Evolutionary conservation across 352 stramenopile species (phyloP), one percentile per base, ranked within the genome.

Genomic region (Sclerospora graminicola): DNA sequence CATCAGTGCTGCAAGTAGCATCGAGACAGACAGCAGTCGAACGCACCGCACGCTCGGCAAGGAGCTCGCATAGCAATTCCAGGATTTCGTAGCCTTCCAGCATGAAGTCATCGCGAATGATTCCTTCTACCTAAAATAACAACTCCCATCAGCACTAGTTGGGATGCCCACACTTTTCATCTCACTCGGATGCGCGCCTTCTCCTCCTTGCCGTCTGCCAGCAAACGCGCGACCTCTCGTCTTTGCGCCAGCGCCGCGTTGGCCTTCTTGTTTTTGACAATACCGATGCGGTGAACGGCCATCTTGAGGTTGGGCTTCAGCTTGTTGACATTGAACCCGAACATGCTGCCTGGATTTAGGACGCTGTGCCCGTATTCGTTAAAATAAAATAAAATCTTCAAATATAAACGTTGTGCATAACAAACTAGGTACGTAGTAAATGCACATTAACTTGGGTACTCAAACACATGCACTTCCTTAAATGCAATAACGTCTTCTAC

Each of bases 1-100:
- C 16, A 35, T 16, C n/a, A 5, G 13, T 1, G n/a, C 30, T 16
- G 28, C 5, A 5, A 35, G 5, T 16, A 32, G 16, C 11, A 9
- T 4, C 18, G 13, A 37, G 15, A 41, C 13, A 37, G 15, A 41
- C 13, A 54, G 23, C 13, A 38, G 31, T 9, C 13, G 16, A 40
- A 66, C 70, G 37, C 45, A 89, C 77, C 50, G 92, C 87, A 39
- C 94, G 78, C 61, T 98, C 91, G 13, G 73, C 75, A 10, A 98
- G 45, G 2, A 98, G 59, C 44, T 98, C 89, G 52, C 92, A 98
- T 35, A 95, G 62, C 10, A 98, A 63, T 51, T 92, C 80, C 20
- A 98, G 59, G 52, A 98, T 96, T 57, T 98, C 91, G 58, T 97
- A 98, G 4, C 89, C 93, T 65, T 98, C 91, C 21, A 98, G 83